Percentiles rank a stretch among this genome's conserved stretches.
These are phyloP conservation scores for Leishmania mexicana DNA, from an alignment of 208 protist genomes.

Conservation along the genomic window DNA sequence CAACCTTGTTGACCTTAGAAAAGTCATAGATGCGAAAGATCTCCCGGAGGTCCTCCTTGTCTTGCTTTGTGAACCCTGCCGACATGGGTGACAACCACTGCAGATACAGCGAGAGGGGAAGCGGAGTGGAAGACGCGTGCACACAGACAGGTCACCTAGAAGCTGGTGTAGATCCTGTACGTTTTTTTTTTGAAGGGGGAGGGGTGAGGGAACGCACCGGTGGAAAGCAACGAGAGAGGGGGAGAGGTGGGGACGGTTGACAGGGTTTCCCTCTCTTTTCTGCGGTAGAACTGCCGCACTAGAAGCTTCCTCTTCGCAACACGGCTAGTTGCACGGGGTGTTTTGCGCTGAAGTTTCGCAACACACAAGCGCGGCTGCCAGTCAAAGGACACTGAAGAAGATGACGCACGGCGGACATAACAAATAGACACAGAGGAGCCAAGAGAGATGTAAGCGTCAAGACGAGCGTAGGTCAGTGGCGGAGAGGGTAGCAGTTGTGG, in stretches of 20 bases:
- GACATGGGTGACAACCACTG: background rate
- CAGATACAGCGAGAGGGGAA: background rate
- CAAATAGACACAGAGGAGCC: background rate
- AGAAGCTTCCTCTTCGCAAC: background rate
- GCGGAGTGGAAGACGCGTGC: background rate
- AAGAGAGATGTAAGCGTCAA: background rate
- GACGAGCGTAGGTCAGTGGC: background rate
- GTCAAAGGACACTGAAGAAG: background rate
- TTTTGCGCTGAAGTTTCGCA: background rate
- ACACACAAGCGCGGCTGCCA: background rate
- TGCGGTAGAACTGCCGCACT: background rate
- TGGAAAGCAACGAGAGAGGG: background rate
- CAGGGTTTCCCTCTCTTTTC: background rate
- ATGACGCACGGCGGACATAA: background rate
- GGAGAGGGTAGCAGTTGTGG: too few relatives aligned
- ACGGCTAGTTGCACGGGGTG: too few relatives aligned
- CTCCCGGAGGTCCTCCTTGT: slow-evolving; percentile 50
- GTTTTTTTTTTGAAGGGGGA: too few relatives aligned
- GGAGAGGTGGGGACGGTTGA: background rate
- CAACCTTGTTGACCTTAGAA: slow-evolving; percentile 44
- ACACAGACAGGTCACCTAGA: background rate
- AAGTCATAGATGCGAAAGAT: slow-evolving; percentile 64
- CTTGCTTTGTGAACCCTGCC: slow-evolving; percentile 31
- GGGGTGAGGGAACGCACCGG: background rate
- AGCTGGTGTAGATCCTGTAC: background rate